A percentile compares a stretch with the other conserved stretches of the same genome.
Conservation (phyloP, 78 protist species). For the Guillardia theta region DNA sequence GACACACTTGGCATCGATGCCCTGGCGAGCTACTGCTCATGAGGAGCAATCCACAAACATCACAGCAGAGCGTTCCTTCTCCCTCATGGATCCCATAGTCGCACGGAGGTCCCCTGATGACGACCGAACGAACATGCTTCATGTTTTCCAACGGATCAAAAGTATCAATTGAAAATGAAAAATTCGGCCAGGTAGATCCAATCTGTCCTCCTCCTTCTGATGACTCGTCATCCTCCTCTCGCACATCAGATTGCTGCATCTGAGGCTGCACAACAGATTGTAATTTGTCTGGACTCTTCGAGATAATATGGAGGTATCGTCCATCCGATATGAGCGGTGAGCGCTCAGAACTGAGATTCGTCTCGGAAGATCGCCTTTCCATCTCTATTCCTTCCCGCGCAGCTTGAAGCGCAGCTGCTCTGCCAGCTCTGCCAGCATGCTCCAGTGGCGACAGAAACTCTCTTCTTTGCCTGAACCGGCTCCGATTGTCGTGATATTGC, state of each 20-base stretch:
- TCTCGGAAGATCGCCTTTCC: not conserved
- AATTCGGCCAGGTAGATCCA: not conserved
- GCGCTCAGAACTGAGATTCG: not conserved
- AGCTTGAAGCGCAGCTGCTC: not conserved
- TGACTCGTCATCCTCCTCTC: not conserved
- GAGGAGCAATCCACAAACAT: not conserved
- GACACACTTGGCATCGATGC: not conserved
- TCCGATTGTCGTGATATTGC: not conserved
- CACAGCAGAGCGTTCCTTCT: not conserved
- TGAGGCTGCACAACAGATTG: not conserved
- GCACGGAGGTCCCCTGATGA: not conserved
- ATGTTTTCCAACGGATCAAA: not conserved
- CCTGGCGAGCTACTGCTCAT: not conserved
- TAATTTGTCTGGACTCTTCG: not conserved
- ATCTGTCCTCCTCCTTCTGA: slow-evolving; percentile 6
- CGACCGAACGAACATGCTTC: not conserved
- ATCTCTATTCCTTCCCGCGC: not conserved
- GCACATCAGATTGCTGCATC: not conserved
- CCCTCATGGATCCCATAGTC: not conserved
- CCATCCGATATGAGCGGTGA: not conserved
- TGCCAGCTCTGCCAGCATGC: not conserved
- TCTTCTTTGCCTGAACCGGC: not conserved
- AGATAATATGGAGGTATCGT: not conserved
- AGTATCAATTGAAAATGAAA: not conserved
- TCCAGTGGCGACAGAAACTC: not conserved